Percentiles rank a stretch among this genome's conserved stretches.
Conservation (phyloP, 768 basidiomycete genomes). For the Suillus sp. region DNA sequence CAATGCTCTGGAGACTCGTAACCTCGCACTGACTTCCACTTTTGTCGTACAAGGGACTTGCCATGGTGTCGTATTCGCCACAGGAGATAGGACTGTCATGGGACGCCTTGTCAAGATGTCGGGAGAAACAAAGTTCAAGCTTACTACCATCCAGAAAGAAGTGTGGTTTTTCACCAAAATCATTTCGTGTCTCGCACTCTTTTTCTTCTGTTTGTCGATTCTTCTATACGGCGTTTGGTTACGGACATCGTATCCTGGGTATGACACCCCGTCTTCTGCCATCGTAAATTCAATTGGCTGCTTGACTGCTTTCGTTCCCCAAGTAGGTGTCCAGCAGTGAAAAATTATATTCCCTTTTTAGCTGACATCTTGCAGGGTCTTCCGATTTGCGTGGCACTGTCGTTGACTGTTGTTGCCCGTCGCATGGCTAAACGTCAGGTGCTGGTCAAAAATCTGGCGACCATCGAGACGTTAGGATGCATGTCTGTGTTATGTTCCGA, state of each 20-base stretch:
- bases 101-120: conserved; percentile 44
- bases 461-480: conserved; percentile 66
- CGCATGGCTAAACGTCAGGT: conserved; percentile 55
- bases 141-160: conserved; percentile 19
- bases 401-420: conserved; percentile 46
- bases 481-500: conserved; percentile 57
- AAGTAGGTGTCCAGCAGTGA: conserved; percentile 44
- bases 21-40: conserved; percentile 44
- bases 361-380: conserved; percentile 50
- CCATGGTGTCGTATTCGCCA: conserved; percentile 48
- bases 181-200: conserved; percentile 46
- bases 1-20: conserved; percentile 49
- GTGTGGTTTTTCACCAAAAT: conserved; percentile 52
- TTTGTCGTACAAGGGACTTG: conserved; percentile 51
- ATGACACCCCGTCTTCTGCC: conserved; percentile 47
- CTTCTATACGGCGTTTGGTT: conserved; percentile 40
- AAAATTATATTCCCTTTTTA: conserved; percentile 56
- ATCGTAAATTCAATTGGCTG: conserved; percentile 28
- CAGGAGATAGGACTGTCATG: conserved; percentile 53
- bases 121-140: conserved; percentile 40
- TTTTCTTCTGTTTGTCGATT: conserved; percentile 46
- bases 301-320: conserved; percentile 45
- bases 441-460: conserved; percentile 57
- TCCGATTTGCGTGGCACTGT: conserved; percentile 56
- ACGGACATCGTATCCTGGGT: conserved; percentile 22